phyloP scores from a whole-genome alignment of 2,329 filamentous ascomycete species.

The Fusarium pseudocircinatum region DNA sequence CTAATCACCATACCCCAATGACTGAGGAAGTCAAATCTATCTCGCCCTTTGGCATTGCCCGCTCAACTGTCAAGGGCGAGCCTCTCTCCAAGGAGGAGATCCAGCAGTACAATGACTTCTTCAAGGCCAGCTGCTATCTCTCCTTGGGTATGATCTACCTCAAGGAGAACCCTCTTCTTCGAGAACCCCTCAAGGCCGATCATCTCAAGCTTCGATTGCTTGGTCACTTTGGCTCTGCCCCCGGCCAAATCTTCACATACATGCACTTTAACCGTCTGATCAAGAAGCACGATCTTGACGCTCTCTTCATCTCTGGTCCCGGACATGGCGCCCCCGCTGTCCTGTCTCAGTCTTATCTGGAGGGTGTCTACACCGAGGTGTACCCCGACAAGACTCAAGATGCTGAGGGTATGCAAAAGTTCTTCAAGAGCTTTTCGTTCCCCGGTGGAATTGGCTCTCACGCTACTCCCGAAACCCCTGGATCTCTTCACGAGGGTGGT shows the following conservation, averaged over 20 bases:
- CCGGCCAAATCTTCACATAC: constrained; percentile 83
- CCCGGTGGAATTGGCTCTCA: constrained; percentile 82
- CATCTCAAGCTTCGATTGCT: constrained; percentile 79
- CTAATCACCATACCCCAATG: constrained; percentile 42
- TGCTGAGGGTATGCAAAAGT: constrained; percentile 73
- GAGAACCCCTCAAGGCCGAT: constrained; percentile 72
- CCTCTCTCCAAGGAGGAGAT: constrained; percentile 74
- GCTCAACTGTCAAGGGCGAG: constrained; percentile 69
- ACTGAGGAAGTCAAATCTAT: constrained; percentile 62
- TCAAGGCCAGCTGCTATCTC: constrained; percentile 78
- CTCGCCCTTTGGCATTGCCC: constrained; percentile 71
- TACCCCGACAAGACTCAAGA: constrained; percentile 79
- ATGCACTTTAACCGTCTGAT: constrained; percentile 86
- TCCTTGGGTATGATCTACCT: constrained; percentile 85
- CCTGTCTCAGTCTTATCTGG: constrained; percentile 79
- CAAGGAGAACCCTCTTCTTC: constrained; percentile 76
- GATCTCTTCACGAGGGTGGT: constrained; percentile 80
- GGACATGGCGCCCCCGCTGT: constrained; percentile 82
- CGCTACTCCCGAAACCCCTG: constrained; percentile 81
- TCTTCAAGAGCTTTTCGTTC: constrained; percentile 87
- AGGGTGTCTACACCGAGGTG: constrained; percentile 80
- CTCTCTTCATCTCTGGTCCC: constrained; percentile 78
- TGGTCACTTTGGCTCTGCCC: constrained; percentile 82
- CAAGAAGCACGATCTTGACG: constrained; percentile 80
- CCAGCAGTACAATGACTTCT: constrained; percentile 75